Evolutionary conservation across 768 basidiomycete species (phyloP).

Genomic region (Phanerochaete carnosa): DNA sequence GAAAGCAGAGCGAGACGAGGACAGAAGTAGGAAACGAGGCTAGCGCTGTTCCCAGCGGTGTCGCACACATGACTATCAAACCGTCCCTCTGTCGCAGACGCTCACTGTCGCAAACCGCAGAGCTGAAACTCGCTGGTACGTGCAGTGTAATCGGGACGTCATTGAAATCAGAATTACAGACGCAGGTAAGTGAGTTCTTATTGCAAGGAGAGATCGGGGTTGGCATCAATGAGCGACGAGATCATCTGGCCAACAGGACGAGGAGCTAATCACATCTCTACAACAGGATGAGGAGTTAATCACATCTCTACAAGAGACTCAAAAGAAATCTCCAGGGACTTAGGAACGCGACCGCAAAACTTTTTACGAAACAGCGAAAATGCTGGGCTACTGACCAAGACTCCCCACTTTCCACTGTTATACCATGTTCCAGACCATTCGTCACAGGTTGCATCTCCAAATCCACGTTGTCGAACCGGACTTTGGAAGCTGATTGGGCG

Average conservation of each 20-base stretch:
- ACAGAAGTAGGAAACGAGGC: slow-evolving; percentile 1
- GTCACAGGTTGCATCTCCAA: not conserved
- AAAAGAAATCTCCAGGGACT: not conserved
- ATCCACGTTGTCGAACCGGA: not conserved
- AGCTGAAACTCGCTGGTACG: not conserved
- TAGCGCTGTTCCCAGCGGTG: not conserved
- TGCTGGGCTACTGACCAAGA: not conserved
- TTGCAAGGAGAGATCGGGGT: not conserved
- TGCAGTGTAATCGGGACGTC: no score
- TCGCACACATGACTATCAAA: not conserved
- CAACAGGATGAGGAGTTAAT: not conserved
- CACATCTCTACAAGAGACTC: not conserved
- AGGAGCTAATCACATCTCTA: not conserved
- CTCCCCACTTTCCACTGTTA: not conserved
- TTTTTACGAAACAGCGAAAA: not conserved
- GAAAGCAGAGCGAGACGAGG: not conserved
- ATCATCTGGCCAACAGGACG: not conserved
- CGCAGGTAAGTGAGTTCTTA: no score
- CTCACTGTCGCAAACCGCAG: not conserved
- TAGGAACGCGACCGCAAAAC: not conserved
- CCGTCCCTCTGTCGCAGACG: not conserved
- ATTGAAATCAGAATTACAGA: no score
- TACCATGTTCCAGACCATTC: no score
- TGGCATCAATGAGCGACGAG: not conserved
- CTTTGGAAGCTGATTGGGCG: not conserved